Evolutionary conservation across 805 yeast species (phyloP).

Genomic region (Kuraishia floccosa): DNA sequence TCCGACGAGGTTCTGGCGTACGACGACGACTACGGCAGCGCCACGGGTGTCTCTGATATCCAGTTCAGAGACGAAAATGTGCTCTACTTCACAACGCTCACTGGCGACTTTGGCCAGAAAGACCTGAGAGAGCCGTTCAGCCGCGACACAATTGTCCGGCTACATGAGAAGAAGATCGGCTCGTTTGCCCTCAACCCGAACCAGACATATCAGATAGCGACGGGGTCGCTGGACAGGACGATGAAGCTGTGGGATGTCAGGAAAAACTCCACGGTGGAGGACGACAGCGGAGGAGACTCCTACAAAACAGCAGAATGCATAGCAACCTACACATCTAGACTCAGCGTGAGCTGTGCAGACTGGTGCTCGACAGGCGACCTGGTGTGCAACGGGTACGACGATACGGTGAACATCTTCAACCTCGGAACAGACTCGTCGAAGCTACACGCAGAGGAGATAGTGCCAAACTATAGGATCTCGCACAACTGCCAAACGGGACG

Average conservation of each 20-base stretch:
- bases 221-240: conserved; percentile 84
- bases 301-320: conserved; percentile 34
- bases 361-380: conserved; percentile 62
- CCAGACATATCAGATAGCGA: conserved; percentile 54
- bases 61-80: conserved; percentile 44
- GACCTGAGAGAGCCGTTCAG: conserved; percentile 42
- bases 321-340: conserved; percentile 59
- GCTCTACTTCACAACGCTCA: conserved; percentile 64
- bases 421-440: conserved; percentile 25
- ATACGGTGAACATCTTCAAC: conserved; percentile 65
- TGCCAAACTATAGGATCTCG: conserved; percentile 52
- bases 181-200: conserved; percentile 75
- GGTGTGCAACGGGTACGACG: conserved; percentile 92
- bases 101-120: conserved; percentile 68
- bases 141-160: conserved; percentile 29
- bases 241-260: conserved; percentile 84
- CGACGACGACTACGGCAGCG: conserved; percentile 39
- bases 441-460: conserved; percentile 19
- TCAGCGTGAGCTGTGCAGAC: conserved; percentile 78
- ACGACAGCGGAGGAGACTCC: conserved; percentile 18
- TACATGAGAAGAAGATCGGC: conserved; percentile 89
- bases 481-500: conserved; percentile 97
- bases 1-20: conserved; percentile 52
- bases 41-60: conserved; percentile 68
- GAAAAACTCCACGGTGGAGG: conserved; percentile 49